phyloP scores from a whole-genome alignment of 805 yeast genomes.

The Candida patagonica region DNA sequence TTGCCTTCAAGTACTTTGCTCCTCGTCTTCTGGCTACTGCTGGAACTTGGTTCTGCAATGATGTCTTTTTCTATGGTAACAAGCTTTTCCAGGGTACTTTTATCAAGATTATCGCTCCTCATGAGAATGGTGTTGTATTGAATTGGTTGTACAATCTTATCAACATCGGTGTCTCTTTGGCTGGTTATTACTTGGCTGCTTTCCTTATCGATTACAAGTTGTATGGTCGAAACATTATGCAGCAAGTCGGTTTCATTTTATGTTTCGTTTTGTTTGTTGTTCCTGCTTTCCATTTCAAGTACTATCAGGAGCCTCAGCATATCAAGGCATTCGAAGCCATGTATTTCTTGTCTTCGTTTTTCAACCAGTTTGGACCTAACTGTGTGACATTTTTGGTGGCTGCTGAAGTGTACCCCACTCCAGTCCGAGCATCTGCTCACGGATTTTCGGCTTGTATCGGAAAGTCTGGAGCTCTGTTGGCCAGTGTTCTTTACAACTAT shows the following conservation, averaged over 20 bases:
- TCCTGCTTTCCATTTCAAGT: constrained; percentile 51
- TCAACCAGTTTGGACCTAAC: constrained; percentile 62
- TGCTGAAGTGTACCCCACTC: constrained; percentile 58
- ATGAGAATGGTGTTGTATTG: constrained; percentile 40
- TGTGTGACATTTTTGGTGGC: constrained; percentile 55
- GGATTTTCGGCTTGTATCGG: constrained; percentile 59
- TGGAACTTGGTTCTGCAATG: constrained; percentile 54
- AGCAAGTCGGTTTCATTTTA: constrained; percentile 46
- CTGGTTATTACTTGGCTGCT: constrained; percentile 53
- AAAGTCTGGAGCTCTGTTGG: constrained; percentile 56
- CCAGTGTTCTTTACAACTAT: constrained; percentile 33
- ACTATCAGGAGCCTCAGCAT: constrained; percentile 27
- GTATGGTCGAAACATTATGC: constrained; percentile 51
- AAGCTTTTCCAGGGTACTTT: constrained; percentile 38
- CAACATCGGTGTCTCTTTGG: constrained; percentile 47
- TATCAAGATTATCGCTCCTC: constrained; percentile 27
- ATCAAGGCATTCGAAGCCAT: constrained; percentile 37
- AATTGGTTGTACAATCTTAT: constrained; percentile 46
- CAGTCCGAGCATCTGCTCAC: constrained; percentile 58
- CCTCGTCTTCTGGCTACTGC: constrained; percentile 52
- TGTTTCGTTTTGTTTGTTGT: constrained; percentile 45
- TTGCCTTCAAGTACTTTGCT: constrained; percentile 23
- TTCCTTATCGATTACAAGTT: constrained; percentile 40
- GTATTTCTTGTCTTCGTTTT: constrained; percentile 52
- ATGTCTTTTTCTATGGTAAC: constrained; percentile 57